Evolutionary conservation across 1,284 basidiomycete genomes (phyloP).

Genomic region (Singerocomus inundabilis): DNA sequence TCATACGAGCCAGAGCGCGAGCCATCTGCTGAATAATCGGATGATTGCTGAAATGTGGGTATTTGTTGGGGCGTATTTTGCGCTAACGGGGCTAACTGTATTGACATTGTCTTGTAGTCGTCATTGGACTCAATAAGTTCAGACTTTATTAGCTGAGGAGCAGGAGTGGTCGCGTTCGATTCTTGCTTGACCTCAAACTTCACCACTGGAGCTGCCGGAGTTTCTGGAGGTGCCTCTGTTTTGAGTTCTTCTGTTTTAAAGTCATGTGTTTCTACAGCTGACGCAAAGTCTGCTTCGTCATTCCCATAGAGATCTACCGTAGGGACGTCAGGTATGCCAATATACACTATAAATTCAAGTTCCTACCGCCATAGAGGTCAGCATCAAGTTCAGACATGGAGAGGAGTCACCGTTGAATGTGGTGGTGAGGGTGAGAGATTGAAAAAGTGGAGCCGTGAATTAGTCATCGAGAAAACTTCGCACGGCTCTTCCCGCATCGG

Average conservation of each 20-base stretch:
- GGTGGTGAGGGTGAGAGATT: slow-evolving; percentile 36
- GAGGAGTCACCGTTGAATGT: slow-evolving; percentile 44
- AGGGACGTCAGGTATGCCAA: background rate
- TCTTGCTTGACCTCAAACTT: slow-evolving; percentile 23
- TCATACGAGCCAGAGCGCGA: slow-evolving; percentile 40
- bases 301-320: slow-evolving; percentile 73
- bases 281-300: slow-evolving; percentile 62
- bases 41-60: slow-evolving; percentile 69
- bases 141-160: slow-evolving; percentile 19
- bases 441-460: slow-evolving; percentile 22
- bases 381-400: slow-evolving; percentile 73
- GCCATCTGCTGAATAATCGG: slow-evolving; percentile 46
- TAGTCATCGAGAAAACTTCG: slow-evolving; percentile 30
- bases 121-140: slow-evolving; percentile 23
- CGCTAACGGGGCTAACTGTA: slow-evolving; percentile 21
- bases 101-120: slow-evolving; percentile 17
- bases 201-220: slow-evolving; percentile 15
- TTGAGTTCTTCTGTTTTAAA: slow-evolving; percentile 28
- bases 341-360: no score
- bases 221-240: slow-evolving; percentile 16
- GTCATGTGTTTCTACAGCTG: slow-evolving; percentile 40
- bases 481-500: slow-evolving; percentile 25
- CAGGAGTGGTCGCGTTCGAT: slow-evolving; percentile 12
- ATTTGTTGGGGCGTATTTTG: slow-evolving; percentile 59
- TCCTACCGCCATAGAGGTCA: slow-evolving; percentile 78